These are phyloP conservation scores for Tephrocybe sp. DNA, from an alignment of 768 basidiomycete genomes.

Conservation along the genomic window DNA sequence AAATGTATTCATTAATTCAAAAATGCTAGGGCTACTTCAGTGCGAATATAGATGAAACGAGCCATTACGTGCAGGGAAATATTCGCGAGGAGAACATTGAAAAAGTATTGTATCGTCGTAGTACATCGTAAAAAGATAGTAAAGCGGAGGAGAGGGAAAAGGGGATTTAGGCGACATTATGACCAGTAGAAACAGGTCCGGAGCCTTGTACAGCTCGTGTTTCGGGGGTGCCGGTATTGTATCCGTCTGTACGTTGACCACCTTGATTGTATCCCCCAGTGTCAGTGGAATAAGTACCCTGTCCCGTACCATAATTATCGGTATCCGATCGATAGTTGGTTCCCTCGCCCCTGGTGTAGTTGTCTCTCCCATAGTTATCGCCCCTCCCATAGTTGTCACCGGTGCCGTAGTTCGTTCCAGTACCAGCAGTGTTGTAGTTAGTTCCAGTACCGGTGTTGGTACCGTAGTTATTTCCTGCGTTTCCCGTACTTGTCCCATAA, in stretches of 20 bases:
- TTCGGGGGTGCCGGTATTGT: neutral
- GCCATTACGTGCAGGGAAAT: too few relatives aligned
- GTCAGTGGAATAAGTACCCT: neutral
- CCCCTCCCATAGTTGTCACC: neutral
- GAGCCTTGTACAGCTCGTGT: neutral
- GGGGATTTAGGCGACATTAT: too few relatives aligned
- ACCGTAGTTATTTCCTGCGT: neutral
- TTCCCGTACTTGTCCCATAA: neutral
- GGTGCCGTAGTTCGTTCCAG: slow-evolving; percentile 9
- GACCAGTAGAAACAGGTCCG: neutral
- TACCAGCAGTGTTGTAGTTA: neutral
- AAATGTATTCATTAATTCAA: too few relatives aligned
- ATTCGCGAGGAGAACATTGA: too few relatives aligned
- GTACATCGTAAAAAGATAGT: too few relatives aligned
- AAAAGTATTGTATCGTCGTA: too few relatives aligned
- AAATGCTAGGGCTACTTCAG: too few relatives aligned
- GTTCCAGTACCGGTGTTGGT: neutral
- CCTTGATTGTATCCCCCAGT: neutral
- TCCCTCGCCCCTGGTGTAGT: neutral
- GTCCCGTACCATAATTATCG: neutral
- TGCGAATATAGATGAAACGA: too few relatives aligned
- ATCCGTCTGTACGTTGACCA: neutral
- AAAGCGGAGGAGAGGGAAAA: too few relatives aligned
- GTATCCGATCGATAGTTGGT: too few relatives aligned
- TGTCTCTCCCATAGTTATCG: too few relatives aligned